Evolutionary conservation across 106 monocot genomes (phyloP).

Genomic region (Dendrobium catenatum): DNA sequence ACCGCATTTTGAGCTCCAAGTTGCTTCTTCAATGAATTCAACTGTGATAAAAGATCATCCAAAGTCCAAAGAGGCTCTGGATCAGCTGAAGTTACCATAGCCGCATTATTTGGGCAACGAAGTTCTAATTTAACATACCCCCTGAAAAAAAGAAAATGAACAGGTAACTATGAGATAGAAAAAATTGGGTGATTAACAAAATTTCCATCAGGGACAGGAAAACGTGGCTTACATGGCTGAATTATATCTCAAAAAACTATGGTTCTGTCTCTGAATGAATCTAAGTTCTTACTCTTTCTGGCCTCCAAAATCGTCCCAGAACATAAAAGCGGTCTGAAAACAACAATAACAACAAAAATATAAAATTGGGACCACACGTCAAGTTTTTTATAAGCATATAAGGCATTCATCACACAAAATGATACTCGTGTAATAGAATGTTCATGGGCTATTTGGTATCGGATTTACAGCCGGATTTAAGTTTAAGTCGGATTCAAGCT

Average conservation of each 20-base stretch:
- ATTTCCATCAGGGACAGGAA: not conserved
- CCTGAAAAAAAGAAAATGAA: constrained; percentile 15
- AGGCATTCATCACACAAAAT: not conserved
- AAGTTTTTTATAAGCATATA: not conserved
- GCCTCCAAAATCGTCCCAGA: not conserved
- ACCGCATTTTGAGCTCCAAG: constrained; percentile 8
- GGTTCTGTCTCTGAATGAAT: not conserved
- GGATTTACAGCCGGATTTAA: too few species aligned
- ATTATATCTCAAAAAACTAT: not conserved
- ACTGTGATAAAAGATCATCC: constrained; percentile 33
- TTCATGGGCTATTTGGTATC: too few species aligned
- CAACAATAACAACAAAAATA: not conserved
- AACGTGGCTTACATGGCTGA: not conserved
- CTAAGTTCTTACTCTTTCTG: not conserved
- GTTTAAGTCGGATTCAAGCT: too few species aligned
- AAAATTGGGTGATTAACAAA: not conserved
- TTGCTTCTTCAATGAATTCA: constrained; percentile 25
- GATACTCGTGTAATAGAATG: not conserved
- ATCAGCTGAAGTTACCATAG: constrained; percentile 16
- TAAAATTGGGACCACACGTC: not conserved
- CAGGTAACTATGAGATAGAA: not conserved
- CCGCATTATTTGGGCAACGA: constrained; percentile 17
- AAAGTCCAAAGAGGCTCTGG: constrained; percentile 30
- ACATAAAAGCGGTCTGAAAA: not conserved
- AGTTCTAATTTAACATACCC: constrained; percentile 32